Conservation (phyloP, 2,329 filamentous ascomycete species). For the Pseudogymnoascus sp. region DNA sequence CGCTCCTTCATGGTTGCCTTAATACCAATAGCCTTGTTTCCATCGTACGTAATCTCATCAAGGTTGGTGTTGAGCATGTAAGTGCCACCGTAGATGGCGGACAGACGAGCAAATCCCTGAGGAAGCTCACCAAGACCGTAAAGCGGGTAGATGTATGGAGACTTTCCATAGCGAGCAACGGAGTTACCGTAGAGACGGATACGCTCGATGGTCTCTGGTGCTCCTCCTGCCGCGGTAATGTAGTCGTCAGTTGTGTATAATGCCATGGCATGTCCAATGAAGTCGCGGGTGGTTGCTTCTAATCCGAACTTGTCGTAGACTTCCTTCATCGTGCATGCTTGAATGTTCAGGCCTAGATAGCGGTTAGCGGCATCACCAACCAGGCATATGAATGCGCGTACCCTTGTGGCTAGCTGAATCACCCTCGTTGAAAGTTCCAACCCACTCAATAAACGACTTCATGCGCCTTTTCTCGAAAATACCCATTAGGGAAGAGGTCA, state of each 20-base stretch:
- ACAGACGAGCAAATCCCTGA: constrained; percentile 93
- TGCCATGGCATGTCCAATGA: constrained; percentile 97
- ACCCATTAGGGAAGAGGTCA: constrained; percentile 90
- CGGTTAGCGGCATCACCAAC: constrained; percentile 20
- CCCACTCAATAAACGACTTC: constrained; percentile 94
- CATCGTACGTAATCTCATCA: constrained; percentile 80
- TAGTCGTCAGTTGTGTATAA: constrained; percentile 88
- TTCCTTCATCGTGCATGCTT: constrained; percentile 84
- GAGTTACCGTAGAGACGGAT: constrained; percentile 97
- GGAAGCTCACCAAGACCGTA: constrained; percentile 96
- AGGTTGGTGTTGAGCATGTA: constrained; percentile 98
- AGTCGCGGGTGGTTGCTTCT: constrained; percentile 81
- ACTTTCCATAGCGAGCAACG: constrained; percentile 95
- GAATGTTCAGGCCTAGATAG: constrained; percentile 64
- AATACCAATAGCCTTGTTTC: constrained; percentile 82
- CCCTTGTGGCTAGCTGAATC: constrained; percentile 85
- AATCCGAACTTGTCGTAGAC: constrained; percentile 97
- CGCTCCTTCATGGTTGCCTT: constrained; percentile 92
- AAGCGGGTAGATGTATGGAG: constrained; percentile 97
- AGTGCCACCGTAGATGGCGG: constrained; percentile 95
- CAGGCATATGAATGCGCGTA: constrained; percentile 34
- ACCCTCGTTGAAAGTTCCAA: constrained; percentile 74
- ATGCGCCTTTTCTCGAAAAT: constrained; percentile 96
- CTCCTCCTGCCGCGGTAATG: constrained; percentile 61
- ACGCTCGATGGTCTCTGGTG: constrained; percentile 79